Evolutionary conservation across 768 basidiomycete species (phyloP).

Genomic region (Russula virescens): DNA sequence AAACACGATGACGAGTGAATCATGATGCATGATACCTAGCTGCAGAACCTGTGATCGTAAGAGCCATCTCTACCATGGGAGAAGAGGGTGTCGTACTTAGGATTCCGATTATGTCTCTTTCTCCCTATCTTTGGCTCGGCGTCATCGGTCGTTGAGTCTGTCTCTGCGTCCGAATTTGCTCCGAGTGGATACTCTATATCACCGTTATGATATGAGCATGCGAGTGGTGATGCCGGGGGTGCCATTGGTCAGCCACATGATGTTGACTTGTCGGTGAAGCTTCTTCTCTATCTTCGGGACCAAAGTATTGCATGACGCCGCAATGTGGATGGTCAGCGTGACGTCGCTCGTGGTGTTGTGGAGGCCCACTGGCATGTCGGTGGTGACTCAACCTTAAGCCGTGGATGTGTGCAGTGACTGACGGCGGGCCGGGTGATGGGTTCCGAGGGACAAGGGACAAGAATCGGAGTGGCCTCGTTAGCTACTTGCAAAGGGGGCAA

Average conservation of each 20-base stretch:
- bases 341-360: constrained; percentile 28
- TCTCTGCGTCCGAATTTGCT: background rate
- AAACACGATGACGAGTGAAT: no score
- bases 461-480: constrained; percentile 13
- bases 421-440: background rate
- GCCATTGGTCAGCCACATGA: background rate
- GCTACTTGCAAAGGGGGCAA: background rate
- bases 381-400: constrained; percentile 32
- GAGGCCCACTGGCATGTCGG: constrained; percentile 33
- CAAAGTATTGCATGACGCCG: constrained; percentile 1
- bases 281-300: background rate
- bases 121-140: no score
- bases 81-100: constrained; percentile 41
- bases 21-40: no score
- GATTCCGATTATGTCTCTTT: constrained; percentile 70
- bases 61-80: no score
- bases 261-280: background rate
- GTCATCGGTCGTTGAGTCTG: no score
- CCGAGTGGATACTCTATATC: constrained; percentile 20
- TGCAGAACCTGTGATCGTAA: constrained; percentile 82
- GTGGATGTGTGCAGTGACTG: constrained; percentile 5
- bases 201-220: background rate
- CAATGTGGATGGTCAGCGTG: no score
- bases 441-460: background rate
- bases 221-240: background rate